Base-by-base conservation (phyloP, 192 early-diverging fungal genomes). In the Coemansia sp. region DNA sequence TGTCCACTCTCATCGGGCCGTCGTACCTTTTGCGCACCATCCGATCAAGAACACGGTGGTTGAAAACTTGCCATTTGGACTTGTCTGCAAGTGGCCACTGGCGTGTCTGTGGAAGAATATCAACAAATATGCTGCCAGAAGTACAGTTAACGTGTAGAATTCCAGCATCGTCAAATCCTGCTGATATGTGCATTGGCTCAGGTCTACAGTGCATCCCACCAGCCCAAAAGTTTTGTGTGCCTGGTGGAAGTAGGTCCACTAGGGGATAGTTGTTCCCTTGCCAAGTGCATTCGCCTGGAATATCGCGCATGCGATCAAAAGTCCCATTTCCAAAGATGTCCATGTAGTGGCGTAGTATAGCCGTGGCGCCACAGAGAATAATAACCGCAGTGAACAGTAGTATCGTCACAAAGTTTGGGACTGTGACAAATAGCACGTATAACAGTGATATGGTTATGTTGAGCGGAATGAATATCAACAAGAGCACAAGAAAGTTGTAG, bases 211-310 rank as follows among this genome's bases (percentile, higher is more conserved):
- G 34, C 49, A 71, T 68, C 7, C 70, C 67, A 7, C 83, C 86
- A 12, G 86, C 75, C 84, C 86, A 87, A 66, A 87, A 86, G 61
- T 87, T 85, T 59, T 85, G 84, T 15, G 76, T 59, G 6, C 77
- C 74, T 2, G 77, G 66, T 0, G 84, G 84, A 49, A 87, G 61
- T 43, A 87, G 59, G 42, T 87, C 86, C 7, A 85, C 49, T 59
- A 72, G 53, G 7, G 85, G 85, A 16, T 75, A 57, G 49, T 86
- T 86, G 10, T 48, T 28, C 0, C 85, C 85, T 4, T 69, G 46
- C 85, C 85, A 86, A 13, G 70, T 56, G 18, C 85, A 86, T 58
- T 84, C 70, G 35, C 68, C 68, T 7, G 72, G 65, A 20, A 28
- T 62, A 43, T 74, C 39, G 4, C 59, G 42, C 9, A 79, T 43